phyloP scores from a whole-genome alignment of 352 stramenopile genomes.

The Pythium insidiosum region DNA sequence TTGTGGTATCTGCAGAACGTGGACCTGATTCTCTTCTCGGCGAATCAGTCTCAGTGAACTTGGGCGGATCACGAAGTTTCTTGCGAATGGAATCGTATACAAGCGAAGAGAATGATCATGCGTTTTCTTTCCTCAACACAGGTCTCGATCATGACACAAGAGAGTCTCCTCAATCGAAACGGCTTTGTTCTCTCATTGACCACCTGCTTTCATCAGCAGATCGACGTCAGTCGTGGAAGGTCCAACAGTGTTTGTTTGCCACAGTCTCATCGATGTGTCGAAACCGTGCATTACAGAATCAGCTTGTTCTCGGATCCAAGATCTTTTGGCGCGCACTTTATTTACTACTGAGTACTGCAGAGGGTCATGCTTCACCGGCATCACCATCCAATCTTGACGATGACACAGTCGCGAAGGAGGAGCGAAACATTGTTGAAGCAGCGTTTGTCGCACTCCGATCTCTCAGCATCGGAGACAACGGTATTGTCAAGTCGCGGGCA shows the following conservation, averaged over 20 bases:
- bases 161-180: conserved; percentile 10
- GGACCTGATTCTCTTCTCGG: conserved; percentile 9
- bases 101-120: conserved; percentile 2
- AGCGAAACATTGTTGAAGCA: conserved; percentile 67
- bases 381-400: conserved; percentile 20
- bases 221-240: conserved; percentile 70
- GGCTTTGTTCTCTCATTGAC: conserved; percentile 55
- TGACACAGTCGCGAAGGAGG: conserved; percentile 42
- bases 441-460: conserved; percentile 56
- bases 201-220: conserved; percentile 60
- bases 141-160: not conserved
- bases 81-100: conserved; percentile 7
- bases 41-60: not conserved
- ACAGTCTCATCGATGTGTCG: conserved; percentile 63
- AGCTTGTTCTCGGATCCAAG: conserved; percentile 54
- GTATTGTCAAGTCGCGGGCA: conserved; percentile 36
- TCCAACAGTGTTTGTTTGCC: conserved; percentile 71
- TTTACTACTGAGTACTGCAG: conserved; percentile 59
- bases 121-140: not conserved
- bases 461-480: conserved; percentile 46
- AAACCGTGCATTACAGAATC: conserved; percentile 39
- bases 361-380: conserved; percentile 36
- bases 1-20: conserved; percentile 8
- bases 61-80: not conserved
- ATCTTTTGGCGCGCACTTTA: conserved; percentile 79